phyloP scores from a whole-genome alignment of 2,329 filamentous ascomycete species.

The Hirsutella rhossiliensis region DNA sequence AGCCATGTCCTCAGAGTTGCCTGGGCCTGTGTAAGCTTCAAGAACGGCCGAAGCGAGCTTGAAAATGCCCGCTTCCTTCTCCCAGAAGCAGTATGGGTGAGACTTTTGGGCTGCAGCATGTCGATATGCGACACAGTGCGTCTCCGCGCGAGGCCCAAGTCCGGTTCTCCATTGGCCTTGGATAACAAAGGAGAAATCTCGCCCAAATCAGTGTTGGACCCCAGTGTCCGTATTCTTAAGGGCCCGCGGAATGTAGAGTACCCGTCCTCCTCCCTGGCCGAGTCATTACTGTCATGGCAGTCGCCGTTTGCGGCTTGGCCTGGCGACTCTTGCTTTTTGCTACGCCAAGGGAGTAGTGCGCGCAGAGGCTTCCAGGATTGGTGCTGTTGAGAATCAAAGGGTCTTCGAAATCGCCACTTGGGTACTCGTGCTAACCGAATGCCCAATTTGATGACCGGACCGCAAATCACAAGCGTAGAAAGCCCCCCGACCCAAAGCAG shows the following conservation, averaged over 20 bases:
- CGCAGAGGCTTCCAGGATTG: slow-evolving; percentile 25
- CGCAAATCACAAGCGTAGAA: slow-evolving; percentile 59
- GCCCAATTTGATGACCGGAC: slow-evolving; percentile 67
- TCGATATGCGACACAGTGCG: slow-evolving; percentile 40
- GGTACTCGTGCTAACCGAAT: slow-evolving; percentile 79
- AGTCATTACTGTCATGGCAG: slow-evolving; percentile 16
- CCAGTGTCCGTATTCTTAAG: slow-evolving; percentile 18
- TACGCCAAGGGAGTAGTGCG: slow-evolving; percentile 32
- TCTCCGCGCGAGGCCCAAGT: slow-evolving; percentile 19
- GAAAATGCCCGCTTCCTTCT: slow-evolving; percentile 55
- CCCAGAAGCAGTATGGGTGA: slow-evolving; percentile 47
- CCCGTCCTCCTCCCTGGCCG: slow-evolving; percentile 19
- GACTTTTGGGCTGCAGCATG: slow-evolving; percentile 22
- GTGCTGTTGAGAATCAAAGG: slow-evolving; percentile 23
- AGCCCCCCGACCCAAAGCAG: slow-evolving; percentile 79
- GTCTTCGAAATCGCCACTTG: slow-evolving; percentile 72
- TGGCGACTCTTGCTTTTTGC: slow-evolving; percentile 28
- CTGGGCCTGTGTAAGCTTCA: slow-evolving; percentile 69
- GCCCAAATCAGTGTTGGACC: slow-evolving; percentile 4
- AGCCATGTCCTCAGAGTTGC: slow-evolving; percentile 68
- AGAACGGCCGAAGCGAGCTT: slow-evolving; percentile 56
- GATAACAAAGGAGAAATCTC: slow-evolving; percentile 10
- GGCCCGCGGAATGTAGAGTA: slow-evolving; percentile 8
- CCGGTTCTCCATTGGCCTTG: slow-evolving; percentile 6
- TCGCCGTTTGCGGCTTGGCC: slow-evolving; percentile 18